Evolutionary conservation across 2,329 filamentous ascomycete genomes (phyloP), one percentile per base, ranked within the genome.

Genomic region (Stachybotrys chlorohalonatus): DNA sequence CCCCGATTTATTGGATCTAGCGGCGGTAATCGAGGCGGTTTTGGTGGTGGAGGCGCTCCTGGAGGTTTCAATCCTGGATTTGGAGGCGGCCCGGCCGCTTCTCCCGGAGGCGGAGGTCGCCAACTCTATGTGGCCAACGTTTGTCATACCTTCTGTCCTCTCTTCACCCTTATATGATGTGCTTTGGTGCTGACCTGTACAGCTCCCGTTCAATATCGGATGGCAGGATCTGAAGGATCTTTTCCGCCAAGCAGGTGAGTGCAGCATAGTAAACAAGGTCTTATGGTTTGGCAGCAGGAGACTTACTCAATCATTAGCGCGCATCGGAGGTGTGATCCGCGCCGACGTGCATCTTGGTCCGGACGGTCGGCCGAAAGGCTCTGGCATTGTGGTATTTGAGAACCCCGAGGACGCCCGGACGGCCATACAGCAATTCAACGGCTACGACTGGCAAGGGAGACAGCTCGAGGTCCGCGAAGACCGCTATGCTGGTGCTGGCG

Each of bases 161-260:
- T 54, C 31, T 54, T 51, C 30, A 51, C 49, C 50, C 49, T 46
- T 52, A 17, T 32, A 52, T 31, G 45, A 60, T 57, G 59, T n/a
- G 50, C 42, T 49, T 60, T 42, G 58, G 63, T 52, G 56, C 60
- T 54, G 36, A 32, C 31, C 52, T 55, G 60, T 64, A 47, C 74
- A 99, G 94, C 89, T 99, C 64, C 94, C 94, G 17, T 99, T 92
- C 77, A 95, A 90, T 61, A 90, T 95, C 64, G 94, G 94, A 70
- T 99, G 94, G 94, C 94, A 99, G 76, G 94, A 99, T 73, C 78
- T 99, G 64, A 99, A 99, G 77, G 94, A 99, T 73, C 81, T 99
- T 62, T 99, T 99, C 81, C 89, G 94, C 68, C 92, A 96, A 82
- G 92, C 94, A 75, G 90, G 92, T 96, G 80, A 81, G 90, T 80